These are phyloP conservation scores for Pichia terricola DNA, from an alignment of 1,139 yeast genomes.

Conservation along the genomic window DNA sequence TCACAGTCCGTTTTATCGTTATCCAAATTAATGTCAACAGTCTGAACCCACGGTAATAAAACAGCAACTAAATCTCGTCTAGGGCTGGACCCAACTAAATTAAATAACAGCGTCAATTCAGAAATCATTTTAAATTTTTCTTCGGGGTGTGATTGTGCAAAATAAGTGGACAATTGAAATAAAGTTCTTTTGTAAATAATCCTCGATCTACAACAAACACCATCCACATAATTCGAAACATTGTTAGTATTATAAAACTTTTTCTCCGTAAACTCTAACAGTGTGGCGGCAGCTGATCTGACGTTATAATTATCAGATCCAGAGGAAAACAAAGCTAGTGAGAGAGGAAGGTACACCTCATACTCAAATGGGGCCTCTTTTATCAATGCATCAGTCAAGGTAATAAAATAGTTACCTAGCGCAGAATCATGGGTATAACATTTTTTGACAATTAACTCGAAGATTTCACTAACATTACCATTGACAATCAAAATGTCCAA, in stretches of 20 bases:
- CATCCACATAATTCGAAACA: constrained; percentile 44
- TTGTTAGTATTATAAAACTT: constrained; percentile 39
- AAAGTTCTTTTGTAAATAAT: constrained; percentile 73
- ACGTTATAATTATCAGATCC: constrained; percentile 57
- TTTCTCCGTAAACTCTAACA: constrained; percentile 48
- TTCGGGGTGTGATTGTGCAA: constrained; percentile 50
- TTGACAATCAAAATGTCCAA: constrained; percentile 56
- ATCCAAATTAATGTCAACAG: constrained; percentile 51
- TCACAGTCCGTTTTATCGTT: constrained; percentile 34
- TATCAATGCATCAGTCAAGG: constrained; percentile 55
- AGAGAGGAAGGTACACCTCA: constrained; percentile 47
- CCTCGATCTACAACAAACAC: constrained; percentile 55
- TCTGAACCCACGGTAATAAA: constrained; percentile 83
- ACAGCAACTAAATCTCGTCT: constrained; percentile 75
- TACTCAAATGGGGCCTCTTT: constrained; percentile 34
- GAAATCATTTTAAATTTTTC: constrained; percentile 57
- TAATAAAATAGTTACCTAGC: constrained; percentile 59
- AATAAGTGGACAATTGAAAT: constrained; percentile 54
- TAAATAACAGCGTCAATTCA: constrained; percentile 62
- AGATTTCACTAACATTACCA: constrained; percentile 45
- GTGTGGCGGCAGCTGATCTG: constrained; percentile 51
- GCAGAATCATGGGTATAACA: constrained; percentile 56
- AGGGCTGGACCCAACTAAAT: constrained; percentile 46
- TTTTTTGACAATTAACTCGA: constrained; percentile 53
- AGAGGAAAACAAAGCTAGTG: constrained; percentile 57